Base-by-base conservation (phyloP, 441 rosid species). In the Gossypium armourianum region DNA sequence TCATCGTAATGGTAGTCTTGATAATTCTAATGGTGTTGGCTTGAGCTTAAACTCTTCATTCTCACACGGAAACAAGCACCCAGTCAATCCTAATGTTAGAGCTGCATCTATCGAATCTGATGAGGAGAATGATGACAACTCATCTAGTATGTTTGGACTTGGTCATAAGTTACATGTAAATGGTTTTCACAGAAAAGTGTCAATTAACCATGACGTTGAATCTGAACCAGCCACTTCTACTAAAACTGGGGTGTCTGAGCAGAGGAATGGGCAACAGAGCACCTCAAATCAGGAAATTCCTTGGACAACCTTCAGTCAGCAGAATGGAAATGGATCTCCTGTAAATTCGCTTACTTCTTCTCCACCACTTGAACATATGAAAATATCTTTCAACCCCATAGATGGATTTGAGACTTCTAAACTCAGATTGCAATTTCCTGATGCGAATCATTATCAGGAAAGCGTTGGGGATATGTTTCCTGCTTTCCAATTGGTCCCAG, bases 361-460 rank as follows among this genome's bases (percentile, higher is more conserved):
- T 12, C 97, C 98, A 4, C 96, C 97, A 29, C 85, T 93, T 55
- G 91, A 90, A 64, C 93, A 84, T 77, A 93, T 93, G 97, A 89
- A 85, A 78, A 83, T 93, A 74, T 90, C 95, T 77, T 92, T 91
- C 85, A 90, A 53, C 64, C 96, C 91, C 32, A 58, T 82, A n/a
- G 85, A 85, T 82, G 84, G 87, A 64, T 72, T 79, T 61, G 90
- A 86, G 75, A 76, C 82, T 70, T 87, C 92, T 17, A 90, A 82
- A 65, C 83, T 93, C 72, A 86, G 82, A 79, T 83, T 93, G 69
- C 88, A 80, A 76, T 83, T 88, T 80, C 87, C 97, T 70, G 82
- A 84, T 66, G 88, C 78, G 26, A 73, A 67, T 72, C 76, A 75
- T 43, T 55, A 47, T 71, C 79, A 65, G 16, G 87, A 84, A 60